Evolutionary conservation across 1,284 basidiomycete species (phyloP), one percentile per base, ranked within the genome.

Genomic region (Boletellus deceptivus): DNA sequence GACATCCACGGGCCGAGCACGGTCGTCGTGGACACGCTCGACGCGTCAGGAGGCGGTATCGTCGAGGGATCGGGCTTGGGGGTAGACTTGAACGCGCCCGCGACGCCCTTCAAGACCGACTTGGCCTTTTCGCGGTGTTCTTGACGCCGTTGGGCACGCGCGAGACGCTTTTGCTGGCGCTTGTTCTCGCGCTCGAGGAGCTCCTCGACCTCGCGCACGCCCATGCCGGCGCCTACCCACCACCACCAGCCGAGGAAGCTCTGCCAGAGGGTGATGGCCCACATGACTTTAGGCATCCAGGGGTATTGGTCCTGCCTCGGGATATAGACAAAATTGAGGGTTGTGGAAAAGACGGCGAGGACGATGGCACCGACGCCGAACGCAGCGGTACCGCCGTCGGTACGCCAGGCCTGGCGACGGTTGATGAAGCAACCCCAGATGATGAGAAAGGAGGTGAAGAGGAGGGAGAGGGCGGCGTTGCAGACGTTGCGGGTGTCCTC

Each of bases 361-460:
- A 77, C 65, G 48, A 96, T 76, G 0, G 93, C 89, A 6, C 88
- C 89, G 16, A 78, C 80, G 18, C 96, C 96, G 64, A 99, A 99
- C 0, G 88, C 89, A 0, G 94, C 94, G 0, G 96, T 99, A 7
- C 96, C 96, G 13, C 96, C 96, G 60, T 95, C 92, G 0, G 89
- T 91, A 16, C 95, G 82, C 96, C 96, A 99, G 1, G 97, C 97
- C 49, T 93, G 83, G 45, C 84, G 78, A 27, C 93, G 82, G 65
- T 98, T 98, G 59, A 99, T 83, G 48, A 93, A 72, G 53, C 91
- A 78, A 37, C 96, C 97, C 96, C 96, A 99, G 55, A 98, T 84
- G 63, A 94, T 77, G 48, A 99, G 84, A 2, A 91, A 85, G 40
- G 82, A 74, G 4, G 93, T 94, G 74, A 98, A 99, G 49, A 99